Percentiles rank a stretch among this genome's conserved stretches.
phyloP scores from a whole-genome alignment of 2,329 filamentous ascomycete species.

The Epichloe festucae region DNA sequence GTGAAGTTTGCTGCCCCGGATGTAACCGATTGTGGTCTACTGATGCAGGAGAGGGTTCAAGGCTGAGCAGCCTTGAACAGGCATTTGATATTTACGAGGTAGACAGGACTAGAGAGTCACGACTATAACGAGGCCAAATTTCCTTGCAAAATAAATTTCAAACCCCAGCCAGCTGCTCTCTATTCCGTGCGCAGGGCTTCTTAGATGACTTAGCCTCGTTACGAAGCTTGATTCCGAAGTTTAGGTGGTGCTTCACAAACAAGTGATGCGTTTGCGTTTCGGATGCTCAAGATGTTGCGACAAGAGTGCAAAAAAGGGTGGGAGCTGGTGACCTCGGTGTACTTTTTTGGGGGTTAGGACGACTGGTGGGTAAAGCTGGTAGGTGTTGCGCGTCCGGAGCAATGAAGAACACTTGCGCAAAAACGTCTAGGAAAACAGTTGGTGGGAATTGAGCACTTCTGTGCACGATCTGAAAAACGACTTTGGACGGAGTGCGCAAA shows the following conservation, averaged over 20 bases:
- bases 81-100: slow-evolving; percentile 21
- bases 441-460: neutral
- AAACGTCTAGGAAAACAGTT: neutral
- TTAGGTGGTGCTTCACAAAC: neutral
- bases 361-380: neutral
- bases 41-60: slow-evolving; percentile 15
- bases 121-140: slow-evolving; percentile 17
- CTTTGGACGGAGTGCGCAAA: neutral
- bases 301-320: neutral
- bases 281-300: neutral
- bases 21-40: slow-evolving; percentile 12
- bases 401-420: neutral
- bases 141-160: neutral
- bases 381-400: neutral
- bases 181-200: slow-evolving; percentile 1
- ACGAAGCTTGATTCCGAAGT: neutral
- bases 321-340: neutral
- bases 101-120: slow-evolving; percentile 20
- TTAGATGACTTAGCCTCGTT: neutral
- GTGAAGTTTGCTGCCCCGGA: slow-evolving; percentile 6
- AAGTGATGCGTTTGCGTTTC: neutral
- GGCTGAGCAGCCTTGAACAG: slow-evolving; percentile 13
- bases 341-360: neutral
- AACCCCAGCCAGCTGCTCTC: neutral
- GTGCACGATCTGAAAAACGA: neutral